Conservation (phyloP, 208 protist genomes). For the Entamoeba histolytica region DNA sequence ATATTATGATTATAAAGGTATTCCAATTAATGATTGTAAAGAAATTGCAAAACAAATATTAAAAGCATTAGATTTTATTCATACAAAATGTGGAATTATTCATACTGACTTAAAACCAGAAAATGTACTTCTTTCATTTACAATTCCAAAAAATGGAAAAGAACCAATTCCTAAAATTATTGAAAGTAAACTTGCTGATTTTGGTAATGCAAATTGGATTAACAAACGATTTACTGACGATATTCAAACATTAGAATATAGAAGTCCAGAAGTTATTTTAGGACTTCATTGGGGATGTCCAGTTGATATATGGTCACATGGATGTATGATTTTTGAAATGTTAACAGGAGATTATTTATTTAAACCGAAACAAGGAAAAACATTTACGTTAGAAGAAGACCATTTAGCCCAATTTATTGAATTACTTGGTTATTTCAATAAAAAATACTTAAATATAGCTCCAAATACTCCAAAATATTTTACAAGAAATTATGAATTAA, state of each 20-base stretch:
- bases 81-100: constrained; percentile 44
- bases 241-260: constrained; percentile 65
- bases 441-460: neutral
- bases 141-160: constrained; percentile 30
- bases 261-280: constrained; percentile 57
- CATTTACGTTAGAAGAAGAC: neutral
- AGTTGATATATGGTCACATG: constrained; percentile 15
- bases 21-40: constrained; percentile 38
- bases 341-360: constrained; percentile 47
- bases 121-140: constrained; percentile 46
- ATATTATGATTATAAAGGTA: constrained; percentile 1
- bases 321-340: constrained; percentile 20
- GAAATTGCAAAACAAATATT: constrained; percentile 48
- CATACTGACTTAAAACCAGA: constrained; percentile 69
- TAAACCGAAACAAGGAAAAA: constrained; percentile 41
- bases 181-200: constrained; percentile 9
- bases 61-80: constrained; percentile 44
- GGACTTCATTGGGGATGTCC: constrained; percentile 43
- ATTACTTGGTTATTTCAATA: neutral
- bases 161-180: neutral
- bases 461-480: neutral
- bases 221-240: constrained; percentile 19
- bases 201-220: constrained; percentile 23
- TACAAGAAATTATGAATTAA: neutral
- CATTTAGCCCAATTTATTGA: constrained; percentile 2